Evolutionary conservation across 352 stramenopile genomes (phyloP), one percentile per base, ranked within the genome.

Genomic region (Pythium aquatile): DNA sequence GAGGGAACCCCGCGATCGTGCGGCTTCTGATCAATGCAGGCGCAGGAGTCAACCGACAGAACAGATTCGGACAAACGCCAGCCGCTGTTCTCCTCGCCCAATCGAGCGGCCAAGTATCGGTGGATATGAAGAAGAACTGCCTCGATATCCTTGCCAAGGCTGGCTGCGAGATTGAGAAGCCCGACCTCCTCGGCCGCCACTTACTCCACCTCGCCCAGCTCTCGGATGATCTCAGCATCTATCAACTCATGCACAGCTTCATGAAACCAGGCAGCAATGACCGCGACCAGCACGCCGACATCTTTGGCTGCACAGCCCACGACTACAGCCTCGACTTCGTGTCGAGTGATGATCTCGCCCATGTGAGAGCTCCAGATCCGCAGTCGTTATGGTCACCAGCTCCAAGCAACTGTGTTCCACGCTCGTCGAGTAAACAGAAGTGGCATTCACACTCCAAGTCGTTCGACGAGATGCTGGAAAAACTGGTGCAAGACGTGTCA

Each of bases 21-120:
- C 60, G 81, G 5, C 61, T 73, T 5, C 61, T 96, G 7, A 55
- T 94, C 7, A 71, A 86, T 11, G 64, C 69, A 35, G 81, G 84
- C 14, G 87, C 76, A 14, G 75, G 88, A 35, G 68, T 78, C 9
- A 90, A 91, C 59, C 44, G 57, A 30, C 75, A 78, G 51, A 94
- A 96, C 39, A 73, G 85, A 5, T 91, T 85, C 64, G 85, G 85
- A 5, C 83, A 93, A 55, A 87, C 79, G 9, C 75, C 87, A 10
- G 75, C 74, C 4, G 68, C 73, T n/a, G 65, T 88, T 1, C 52
- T 93, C 4, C 74, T 94, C 24, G 70, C 70, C 24, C 60, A 72
- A n/a, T 60, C 68, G 2, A 58, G 55, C 58, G 46, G 47, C 10
- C 17, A 58, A 28, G 35, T 66, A 0, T 52, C 26, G 40, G 46